These are phyloP conservation scores for Sergeia podlipaevii DNA, from an alignment of 208 protist species.

Conservation along the genomic window DNA sequence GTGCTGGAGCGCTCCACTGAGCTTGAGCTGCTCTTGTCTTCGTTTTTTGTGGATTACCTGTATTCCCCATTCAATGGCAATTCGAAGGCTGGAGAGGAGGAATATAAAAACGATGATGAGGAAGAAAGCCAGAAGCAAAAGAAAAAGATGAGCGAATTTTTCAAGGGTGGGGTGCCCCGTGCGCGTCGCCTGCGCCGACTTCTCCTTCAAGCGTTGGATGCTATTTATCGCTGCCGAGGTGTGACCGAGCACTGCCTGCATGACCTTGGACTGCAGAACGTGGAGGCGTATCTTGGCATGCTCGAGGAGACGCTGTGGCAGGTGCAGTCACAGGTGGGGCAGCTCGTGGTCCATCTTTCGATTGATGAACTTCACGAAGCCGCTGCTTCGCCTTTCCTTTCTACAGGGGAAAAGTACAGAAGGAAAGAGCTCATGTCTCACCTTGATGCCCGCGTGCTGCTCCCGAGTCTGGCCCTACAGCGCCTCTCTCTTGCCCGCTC, in stretches of 20 bases:
- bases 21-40: conserved; percentile 71
- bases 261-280: conserved; percentile 68
- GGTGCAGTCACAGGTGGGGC: conserved; percentile 36
- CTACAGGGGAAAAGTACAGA: not conserved
- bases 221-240: conserved; percentile 58
- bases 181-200: conserved; percentile 21
- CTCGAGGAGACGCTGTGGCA: conserved; percentile 85
- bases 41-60: conserved; percentile 15
- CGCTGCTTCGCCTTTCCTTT: not conserved
- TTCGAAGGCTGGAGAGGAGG: not conserved
- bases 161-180: conserved; percentile 3
- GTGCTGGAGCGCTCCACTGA: conserved; percentile 75
- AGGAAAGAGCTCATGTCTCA: conserved; percentile 11
- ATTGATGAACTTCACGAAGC: conserved; percentile 14
- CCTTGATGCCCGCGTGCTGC: conserved; percentile 18
- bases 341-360: conserved; percentile 29
- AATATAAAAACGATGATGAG: conserved; percentile 7
- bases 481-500: conserved; percentile 42
- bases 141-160: not conserved
- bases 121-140: not conserved
- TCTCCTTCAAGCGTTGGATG: conserved; percentile 33
- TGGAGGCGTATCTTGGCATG: conserved; percentile 69
- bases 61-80: not conserved
- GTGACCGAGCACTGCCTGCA: conserved; percentile 57
- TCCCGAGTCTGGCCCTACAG: conserved; percentile 33